These are phyloP conservation scores for Isabelozyma heimii DNA, from an alignment of 805 yeast genomes.

Conservation along the genomic window DNA sequence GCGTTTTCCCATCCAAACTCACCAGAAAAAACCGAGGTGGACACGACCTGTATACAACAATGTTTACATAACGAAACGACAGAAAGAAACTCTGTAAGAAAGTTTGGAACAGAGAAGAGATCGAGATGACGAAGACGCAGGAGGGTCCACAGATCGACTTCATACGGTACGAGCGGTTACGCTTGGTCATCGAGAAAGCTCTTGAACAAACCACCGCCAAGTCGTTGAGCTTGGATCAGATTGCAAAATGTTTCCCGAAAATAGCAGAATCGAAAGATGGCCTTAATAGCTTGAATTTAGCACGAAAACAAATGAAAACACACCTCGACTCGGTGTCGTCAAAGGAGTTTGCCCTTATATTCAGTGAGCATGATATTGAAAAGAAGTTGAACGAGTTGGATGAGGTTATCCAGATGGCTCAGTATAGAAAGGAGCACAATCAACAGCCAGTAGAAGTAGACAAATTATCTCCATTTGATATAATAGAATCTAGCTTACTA, in stretches of 20 bases:
- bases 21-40: neutral
- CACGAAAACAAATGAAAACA: conserved; percentile 49
- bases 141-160: neutral
- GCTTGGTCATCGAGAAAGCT: conserved; percentile 51
- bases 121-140: neutral
- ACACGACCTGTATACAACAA: neutral
- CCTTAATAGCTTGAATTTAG: conserved; percentile 40
- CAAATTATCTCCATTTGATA: conserved; percentile 25
- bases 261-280: conserved; percentile 49
- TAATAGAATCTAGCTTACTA: conserved; percentile 29
- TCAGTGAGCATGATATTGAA: conserved; percentile 46
- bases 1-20: neutral
- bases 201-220: conserved; percentile 50
- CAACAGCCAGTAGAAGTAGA: conserved; percentile 25
- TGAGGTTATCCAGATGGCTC: conserved; percentile 43
- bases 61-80: no score
- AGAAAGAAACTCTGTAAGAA: no score
- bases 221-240: conserved; percentile 48
- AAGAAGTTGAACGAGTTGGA: conserved; percentile 46
- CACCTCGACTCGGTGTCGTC: conserved; percentile 50
- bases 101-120: no score
- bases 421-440: conserved; percentile 17
- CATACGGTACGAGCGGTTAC: conserved; percentile 49
- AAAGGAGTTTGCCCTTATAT: conserved; percentile 54
- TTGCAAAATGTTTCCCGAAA: conserved; percentile 53